Evolutionary conservation across 148 eudicot genomes (phyloP), one percentile per base, ranked within the genome.

Genomic region (Vaccinium macrocarpon): DNA sequence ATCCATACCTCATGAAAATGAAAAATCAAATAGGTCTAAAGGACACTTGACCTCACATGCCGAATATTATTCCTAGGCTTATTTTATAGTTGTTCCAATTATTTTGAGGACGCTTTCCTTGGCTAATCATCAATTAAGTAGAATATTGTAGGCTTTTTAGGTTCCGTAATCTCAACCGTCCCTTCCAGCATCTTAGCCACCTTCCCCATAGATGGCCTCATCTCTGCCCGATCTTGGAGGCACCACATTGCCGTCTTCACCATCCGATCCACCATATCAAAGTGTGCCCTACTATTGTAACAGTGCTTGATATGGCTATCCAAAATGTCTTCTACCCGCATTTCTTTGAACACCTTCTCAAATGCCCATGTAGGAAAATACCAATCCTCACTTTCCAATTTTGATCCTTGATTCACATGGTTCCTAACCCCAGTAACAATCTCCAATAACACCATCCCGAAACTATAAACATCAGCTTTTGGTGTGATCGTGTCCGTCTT

Each of bases 191-290:
- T 95, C 90, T 95, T 95, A 59, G 97, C 94, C 64, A 93, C 98
- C 81, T 93, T 95, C 52, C 98, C 98, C 98, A 95, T 95, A 2
- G 98, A 95, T 1, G 98, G 98, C 86, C 98, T 89, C 86, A 59
- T 71, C 64, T 95, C 98, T 0, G 95, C 92, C 86, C 90, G 87
- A 85, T 95, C 98, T 78, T 95, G 98, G 21, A 95, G 88, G 86
- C 98, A 95, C 98, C 98, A 95, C 91, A 95, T 91, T 0, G 97
- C 97, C 0, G 98, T 95, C 87, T 94, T 94, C 87, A 95, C 97
- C 98, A 95, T 94, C 64, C 98, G 88, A 48, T 91, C 85, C 0
- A 95, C 90, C 87, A 94, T 80, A 38, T 90, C 88, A 46, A 88
- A 88, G 72, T 95, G 97, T 25, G 81, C 89, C 53, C 86, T 87